phyloP scores from a whole-genome alignment of 2,329 filamentous ascomycete species.

The Sporothrix globosa region DNA sequence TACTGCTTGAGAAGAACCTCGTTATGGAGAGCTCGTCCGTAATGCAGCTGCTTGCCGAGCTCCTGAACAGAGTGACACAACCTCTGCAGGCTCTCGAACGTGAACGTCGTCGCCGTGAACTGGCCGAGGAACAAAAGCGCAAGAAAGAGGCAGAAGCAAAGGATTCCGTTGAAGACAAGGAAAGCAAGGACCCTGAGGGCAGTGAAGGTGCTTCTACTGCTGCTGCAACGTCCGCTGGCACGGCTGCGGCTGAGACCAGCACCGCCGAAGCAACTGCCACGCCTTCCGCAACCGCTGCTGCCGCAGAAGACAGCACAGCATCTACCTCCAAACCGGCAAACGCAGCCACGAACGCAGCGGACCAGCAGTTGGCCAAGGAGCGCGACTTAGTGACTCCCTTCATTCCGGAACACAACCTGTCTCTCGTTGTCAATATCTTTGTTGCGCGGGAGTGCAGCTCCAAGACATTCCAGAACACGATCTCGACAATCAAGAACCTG shows the following conservation, averaged over 20 bases:
- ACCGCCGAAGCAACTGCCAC: neutral
- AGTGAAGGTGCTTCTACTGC: conserved; percentile 30
- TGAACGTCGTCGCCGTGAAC: conserved; percentile 80
- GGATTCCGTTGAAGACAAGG: conserved; percentile 34
- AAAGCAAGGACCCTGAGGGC: neutral
- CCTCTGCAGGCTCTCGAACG: conserved; percentile 82
- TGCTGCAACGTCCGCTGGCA: neutral
- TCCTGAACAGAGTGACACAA: conserved; percentile 85
- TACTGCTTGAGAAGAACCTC: conserved; percentile 85
- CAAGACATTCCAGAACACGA: conserved; percentile 96
- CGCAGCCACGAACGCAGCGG: conserved; percentile 42
- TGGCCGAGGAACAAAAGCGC: conserved; percentile 41
- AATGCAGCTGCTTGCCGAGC: conserved; percentile 88
- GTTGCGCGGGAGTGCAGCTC: conserved; percentile 94
- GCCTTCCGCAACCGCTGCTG: neutral
- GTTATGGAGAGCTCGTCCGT: conserved; percentile 97
- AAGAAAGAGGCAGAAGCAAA: conserved; percentile 38
- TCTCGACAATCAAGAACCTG: conserved; percentile 98
- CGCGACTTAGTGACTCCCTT: conserved; percentile 74
- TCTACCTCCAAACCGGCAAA: conserved; percentile 39
- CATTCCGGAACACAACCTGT: conserved; percentile 85
- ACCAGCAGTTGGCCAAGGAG: conserved; percentile 52
- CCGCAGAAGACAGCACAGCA: neutral
- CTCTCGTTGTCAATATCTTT: conserved; percentile 93
- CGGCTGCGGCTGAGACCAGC: neutral